phyloP scores from a whole-genome alignment of 805 yeast species.

The Wickerhamiella siamensis region DNA sequence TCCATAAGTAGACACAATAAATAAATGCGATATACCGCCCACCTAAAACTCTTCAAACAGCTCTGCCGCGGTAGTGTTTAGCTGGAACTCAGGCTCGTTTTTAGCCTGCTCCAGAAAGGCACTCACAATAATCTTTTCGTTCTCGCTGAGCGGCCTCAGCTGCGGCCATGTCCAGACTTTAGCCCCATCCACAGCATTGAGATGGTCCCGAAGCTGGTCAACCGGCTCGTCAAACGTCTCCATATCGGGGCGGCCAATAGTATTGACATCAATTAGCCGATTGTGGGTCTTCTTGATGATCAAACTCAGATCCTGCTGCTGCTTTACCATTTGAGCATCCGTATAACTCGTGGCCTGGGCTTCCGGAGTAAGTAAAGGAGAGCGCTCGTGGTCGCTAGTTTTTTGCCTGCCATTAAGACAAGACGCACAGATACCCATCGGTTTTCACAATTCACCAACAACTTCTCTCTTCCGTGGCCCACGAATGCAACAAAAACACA shows the following conservation, averaged over 20 bases:
- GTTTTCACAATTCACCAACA: no score
- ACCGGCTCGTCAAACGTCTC: constrained; percentile 3
- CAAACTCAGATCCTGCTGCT: constrained; percentile 12
- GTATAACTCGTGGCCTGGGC: background rate
- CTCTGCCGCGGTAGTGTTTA: background rate
- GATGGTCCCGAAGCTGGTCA: constrained; percentile 4
- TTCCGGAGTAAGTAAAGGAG: constrained; percentile 9
- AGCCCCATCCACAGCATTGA: background rate
- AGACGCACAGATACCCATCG: constrained; percentile 16
- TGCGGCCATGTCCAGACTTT: constrained; percentile 3
- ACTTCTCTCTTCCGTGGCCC: no score
- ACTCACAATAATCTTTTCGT: constrained; percentile 1
- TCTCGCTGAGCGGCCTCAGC: constrained; percentile 1
- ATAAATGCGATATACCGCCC: no score
- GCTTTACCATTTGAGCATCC: constrained; percentile 7
- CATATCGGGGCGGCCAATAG: constrained; percentile 8
- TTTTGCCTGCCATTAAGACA: constrained; percentile 11
- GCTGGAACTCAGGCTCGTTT: background rate
- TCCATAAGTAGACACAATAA: no score
- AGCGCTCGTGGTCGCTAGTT: constrained; percentile 3
- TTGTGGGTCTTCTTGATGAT: constrained; percentile 15
- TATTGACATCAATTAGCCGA: constrained; percentile 12
- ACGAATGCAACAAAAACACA: no score
- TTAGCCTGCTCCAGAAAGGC: constrained; percentile 1
- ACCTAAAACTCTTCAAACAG: background rate